Conservation (phyloP, 75 land plant species). For the Pinus tabuliformis region DNA sequence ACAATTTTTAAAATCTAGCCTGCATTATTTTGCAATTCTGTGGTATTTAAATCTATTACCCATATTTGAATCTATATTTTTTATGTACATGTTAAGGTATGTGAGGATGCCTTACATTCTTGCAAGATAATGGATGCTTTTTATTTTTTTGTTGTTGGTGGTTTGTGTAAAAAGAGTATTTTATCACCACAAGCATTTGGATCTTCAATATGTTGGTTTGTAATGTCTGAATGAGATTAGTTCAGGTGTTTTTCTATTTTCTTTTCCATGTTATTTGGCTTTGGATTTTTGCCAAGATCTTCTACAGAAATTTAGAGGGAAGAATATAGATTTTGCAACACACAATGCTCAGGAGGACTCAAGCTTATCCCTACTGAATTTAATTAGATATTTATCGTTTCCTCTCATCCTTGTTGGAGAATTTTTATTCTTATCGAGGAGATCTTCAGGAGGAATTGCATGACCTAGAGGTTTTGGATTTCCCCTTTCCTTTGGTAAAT, state of each 20-base stretch:
- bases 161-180: neutral
- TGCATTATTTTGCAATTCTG: neutral
- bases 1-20: neutral
- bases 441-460: constrained; percentile 85
- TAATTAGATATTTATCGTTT: constrained; percentile 91
- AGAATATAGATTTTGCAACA: constrained; percentile 94
- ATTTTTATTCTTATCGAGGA: constrained; percentile 80
- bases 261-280: too few relatives aligned
- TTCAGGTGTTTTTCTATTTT: neutral
- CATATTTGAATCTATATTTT: too few relatives aligned
- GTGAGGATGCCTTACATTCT: too few relatives aligned
- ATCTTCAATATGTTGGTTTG: neutral
- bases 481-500: constrained; percentile 90
- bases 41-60: too few relatives aligned
- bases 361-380: constrained; percentile 67
- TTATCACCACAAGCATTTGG: neutral
- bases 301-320: constrained; percentile 87
- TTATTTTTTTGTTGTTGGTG: too few relatives aligned
- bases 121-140: too few relatives aligned
- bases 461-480: constrained; percentile 94
- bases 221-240: neutral
- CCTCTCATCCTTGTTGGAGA: constrained; percentile 88
- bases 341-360: constrained; percentile 95
- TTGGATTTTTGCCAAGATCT: constrained; percentile 54
- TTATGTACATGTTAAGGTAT: too few relatives aligned